Evolutionary conservation across 768 basidiomycete species (phyloP), one percentile per base, ranked within the genome.

Genomic region (Cubamyces lactineus): DNA sequence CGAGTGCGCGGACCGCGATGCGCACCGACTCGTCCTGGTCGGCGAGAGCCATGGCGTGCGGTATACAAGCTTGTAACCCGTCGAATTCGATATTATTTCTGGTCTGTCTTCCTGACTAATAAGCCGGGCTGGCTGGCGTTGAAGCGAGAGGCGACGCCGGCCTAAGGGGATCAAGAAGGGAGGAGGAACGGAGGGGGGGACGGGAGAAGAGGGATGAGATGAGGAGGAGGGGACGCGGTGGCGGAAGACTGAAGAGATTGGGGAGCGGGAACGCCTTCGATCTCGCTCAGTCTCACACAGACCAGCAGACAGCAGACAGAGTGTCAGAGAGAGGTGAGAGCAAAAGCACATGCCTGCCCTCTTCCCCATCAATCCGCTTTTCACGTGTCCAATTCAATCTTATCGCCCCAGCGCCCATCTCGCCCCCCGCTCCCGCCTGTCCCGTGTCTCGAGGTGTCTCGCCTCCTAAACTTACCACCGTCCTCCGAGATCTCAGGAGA

Each of bases 1-100:
- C 91, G 16, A 94, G 79, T 0, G 91, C 92, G 40, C 82, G 76
- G 13, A 91, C 86, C 21, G 92, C 92, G 70, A 92, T 93, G 53
- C 86, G 82, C 0, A 92, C 89, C 67, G 84, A 86, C 73, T 91
- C 91, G 65, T 91, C 90, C 59, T 89, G 82, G 69, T 79, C 78
- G 53, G 81, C 80, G 66, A 83, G 75, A 39, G 67, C 67, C 55
- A 65, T 63, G 48, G 41, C 39, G 59, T 17, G n/a, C 9, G 40
- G 23, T 17, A 4, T 21, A 24, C 46, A 23, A 11, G 21, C 8
- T 19, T 47, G 21, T 9, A 3, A 17, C 26, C 1, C 34, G 34
- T 34, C 9, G 5, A 34, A 8, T 30, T 30, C 8, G 28, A 8
- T 3, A 30, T n/a, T 30, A 8, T 30, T 8, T 34, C 34, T 11